Evolutionary conservation across 306 rosid species (phyloP).

Genomic region (Acacia confusa): DNA sequence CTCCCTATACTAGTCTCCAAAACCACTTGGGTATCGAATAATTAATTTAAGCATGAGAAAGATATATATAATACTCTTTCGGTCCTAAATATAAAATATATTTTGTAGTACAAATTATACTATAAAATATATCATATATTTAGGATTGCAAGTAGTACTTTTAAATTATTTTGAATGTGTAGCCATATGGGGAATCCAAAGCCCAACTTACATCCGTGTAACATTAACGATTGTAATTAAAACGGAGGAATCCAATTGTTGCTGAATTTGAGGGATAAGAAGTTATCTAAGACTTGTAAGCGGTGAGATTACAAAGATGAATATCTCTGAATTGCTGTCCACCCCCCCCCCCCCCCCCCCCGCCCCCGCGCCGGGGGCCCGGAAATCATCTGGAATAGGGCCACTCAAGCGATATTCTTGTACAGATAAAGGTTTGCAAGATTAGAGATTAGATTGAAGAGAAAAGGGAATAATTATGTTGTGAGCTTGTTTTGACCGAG

Average conservation of each 20-base stretch:
- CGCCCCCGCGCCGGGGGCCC: too few species aligned
- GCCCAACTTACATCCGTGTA: not conserved
- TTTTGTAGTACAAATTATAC: too few species aligned
- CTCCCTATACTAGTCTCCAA: not conserved
- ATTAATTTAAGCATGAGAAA: not conserved
- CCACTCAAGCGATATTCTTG: not conserved
- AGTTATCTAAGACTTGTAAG: not conserved
- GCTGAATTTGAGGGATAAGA: not conserved
- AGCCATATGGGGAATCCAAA: not conserved
- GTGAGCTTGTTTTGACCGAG: not conserved
- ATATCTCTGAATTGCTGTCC: too few species aligned
- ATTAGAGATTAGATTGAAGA: not conserved
- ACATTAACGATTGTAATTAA: not conserved
- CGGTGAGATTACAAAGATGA: not conserved
- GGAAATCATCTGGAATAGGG: not conserved
- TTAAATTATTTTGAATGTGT: not conserved
- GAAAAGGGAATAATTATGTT: not conserved
- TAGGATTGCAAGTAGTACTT: too few species aligned
- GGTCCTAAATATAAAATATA: too few species aligned
- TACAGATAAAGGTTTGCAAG: not conserved
- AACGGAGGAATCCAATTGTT: not conserved
- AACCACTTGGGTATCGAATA: not conserved
- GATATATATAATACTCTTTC: too few species aligned
- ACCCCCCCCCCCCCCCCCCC: too few species aligned
- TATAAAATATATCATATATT: too few species aligned